Base-by-base conservation (phyloP, 140 eudicot genomes). In the Flaveria floridana region DNA sequence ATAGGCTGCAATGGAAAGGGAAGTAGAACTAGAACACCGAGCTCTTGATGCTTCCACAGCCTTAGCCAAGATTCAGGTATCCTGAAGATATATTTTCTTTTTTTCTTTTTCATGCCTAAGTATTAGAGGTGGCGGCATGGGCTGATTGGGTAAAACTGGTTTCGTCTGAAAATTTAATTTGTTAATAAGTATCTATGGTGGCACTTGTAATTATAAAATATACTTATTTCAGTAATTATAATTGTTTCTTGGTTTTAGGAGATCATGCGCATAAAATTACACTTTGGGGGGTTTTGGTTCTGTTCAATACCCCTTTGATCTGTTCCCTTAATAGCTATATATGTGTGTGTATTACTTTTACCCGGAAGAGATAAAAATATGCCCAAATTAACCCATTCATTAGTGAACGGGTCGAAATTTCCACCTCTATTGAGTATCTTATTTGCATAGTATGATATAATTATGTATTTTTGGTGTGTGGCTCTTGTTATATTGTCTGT, bases 1-100 rank as follows among this genome's bases (percentile, higher is more conserved):
- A 73, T 78, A 94, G 99, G 94, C 99, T 79, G 89, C 93, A 72
- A 94, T 92, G 96, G 99, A 94, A 87, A 88, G 99, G 83, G 96
- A 94, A 85, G 96, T 90, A n/a, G 97, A 94, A 75, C 73, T 94
- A 83, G 99, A 94, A 87, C 99, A 91, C 70, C 87, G 97, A 72
- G 97, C 99, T 62, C 83, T 94, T 79, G 97, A 94, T 72, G 92
- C 99, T 55, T 86, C 99, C 21, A 82, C 99, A 64, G 97, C 99
- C 76, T 84, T 90, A 76, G 99, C 96, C 59, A 94, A 87, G 84
- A 79, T 71, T 71, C 99, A 94, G 99, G 99, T 94, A 83, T 28
- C 78, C 47, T 6, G 41, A 21, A 74, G 55, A 73, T 19, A 16
- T 58, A 52, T 34, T 18, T 69, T 16, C 19, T 34, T 21, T 59